These are phyloP conservation scores for Golubevia sp. DNA, from an alignment of 1,284 basidiomycete species.

Conservation along the genomic window DNA sequence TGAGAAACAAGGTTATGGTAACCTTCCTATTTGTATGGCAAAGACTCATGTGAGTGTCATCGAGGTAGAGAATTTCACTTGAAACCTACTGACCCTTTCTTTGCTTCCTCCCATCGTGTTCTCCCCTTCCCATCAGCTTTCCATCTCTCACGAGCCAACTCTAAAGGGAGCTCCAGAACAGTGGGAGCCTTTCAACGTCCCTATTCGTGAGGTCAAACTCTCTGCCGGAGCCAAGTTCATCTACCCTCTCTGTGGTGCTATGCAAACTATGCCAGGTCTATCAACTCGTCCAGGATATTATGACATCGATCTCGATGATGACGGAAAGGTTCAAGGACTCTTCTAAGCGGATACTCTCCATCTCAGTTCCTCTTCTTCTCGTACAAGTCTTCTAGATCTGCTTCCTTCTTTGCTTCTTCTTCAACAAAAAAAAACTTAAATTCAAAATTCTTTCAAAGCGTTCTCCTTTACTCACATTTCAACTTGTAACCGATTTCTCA, in stretches of 20 bases:
- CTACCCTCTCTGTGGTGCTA: constrained; percentile 51
- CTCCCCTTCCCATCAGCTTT: constrained; percentile 27
- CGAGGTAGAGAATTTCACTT: constrained; percentile 62
- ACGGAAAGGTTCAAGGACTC: too few species aligned
- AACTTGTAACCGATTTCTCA: too few species aligned
- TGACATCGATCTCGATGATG: constrained; percentile 48
- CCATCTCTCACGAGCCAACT: constrained; percentile 47
- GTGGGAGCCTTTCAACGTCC: constrained; percentile 37
- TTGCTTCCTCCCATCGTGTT: too few species aligned
- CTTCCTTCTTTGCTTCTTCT: too few species aligned
- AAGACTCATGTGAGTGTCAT: constrained; percentile 95
- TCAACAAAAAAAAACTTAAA: too few species aligned
- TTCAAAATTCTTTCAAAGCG: too few species aligned
- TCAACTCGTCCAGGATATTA: constrained; percentile 80
- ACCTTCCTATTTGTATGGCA: constrained; percentile 84
- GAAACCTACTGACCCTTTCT: constrained; percentile 2
- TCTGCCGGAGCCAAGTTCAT: constrained; percentile 49
- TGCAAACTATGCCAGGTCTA: constrained; percentile 95
- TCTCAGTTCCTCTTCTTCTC: too few species aligned
- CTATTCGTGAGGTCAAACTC: constrained; percentile 52
- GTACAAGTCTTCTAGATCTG: too few species aligned
- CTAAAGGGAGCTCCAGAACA: constrained; percentile 52
- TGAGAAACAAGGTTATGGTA: constrained; percentile 46
- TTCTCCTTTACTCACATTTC: too few species aligned
- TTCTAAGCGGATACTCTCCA: too few species aligned